phyloP scores from a whole-genome alignment of 1,139 yeast genomes.

The Candida pseudoviswanathii region DNA sequence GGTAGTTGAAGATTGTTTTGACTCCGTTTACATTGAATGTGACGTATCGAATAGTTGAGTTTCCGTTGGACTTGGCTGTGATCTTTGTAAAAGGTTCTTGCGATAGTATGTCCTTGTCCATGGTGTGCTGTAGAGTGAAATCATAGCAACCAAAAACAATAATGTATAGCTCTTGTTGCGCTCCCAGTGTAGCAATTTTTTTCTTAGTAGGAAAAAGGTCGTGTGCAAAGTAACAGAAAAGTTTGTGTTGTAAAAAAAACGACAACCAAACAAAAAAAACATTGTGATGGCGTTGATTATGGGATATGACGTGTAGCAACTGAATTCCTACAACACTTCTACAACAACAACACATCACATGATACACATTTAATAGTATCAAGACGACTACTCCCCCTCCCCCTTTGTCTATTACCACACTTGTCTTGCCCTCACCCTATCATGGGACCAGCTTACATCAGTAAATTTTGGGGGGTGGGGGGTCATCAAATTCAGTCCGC shows the following conservation, averaged over 20 bases:
- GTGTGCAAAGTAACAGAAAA: background rate
- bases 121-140: background rate
- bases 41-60: constrained; percentile 43
- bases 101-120: constrained; percentile 7
- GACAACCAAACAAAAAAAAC: background rate
- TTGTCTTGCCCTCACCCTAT: too few species aligned
- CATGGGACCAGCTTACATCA: background rate
- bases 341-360: too few species aligned
- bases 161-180: background rate
- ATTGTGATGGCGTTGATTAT: background rate
- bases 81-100: constrained; percentile 18
- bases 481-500: background rate
- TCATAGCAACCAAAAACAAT: background rate
- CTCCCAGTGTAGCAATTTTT: too few species aligned
- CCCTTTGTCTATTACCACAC: too few species aligned
- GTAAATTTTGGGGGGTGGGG: background rate
- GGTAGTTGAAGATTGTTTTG: constrained; percentile 75
- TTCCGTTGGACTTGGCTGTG: constrained; percentile 8
- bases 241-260: background rate
- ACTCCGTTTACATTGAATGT: constrained; percentile 88
- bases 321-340: too few species aligned
- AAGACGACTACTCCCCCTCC: too few species aligned
- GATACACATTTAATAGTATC: too few species aligned
- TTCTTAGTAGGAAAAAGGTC: background rate
- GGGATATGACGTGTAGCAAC: background rate